Base-by-base conservation (phyloP, 2,329 filamentous ascomycete species). In the Beauveria varroae region DNA sequence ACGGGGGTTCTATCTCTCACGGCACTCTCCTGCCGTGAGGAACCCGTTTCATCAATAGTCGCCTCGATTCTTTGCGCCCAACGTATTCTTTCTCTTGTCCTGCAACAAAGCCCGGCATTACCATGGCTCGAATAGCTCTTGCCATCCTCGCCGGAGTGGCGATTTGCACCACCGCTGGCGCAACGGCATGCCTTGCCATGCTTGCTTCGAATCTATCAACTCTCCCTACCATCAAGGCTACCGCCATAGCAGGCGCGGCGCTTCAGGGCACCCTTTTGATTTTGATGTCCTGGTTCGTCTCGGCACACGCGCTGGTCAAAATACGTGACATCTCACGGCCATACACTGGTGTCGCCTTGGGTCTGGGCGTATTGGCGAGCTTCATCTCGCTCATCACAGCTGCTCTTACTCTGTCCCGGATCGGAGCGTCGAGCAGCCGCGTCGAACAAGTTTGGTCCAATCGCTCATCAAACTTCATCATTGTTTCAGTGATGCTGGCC, bases 311-410 rank as follows among this genome's bases (percentile, higher is more conserved):
- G 3, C 12, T 67, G 5, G 54, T 52, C 16, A 61, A 65, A 6
- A 64, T 68, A n/a, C 65, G 66, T 9, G 57, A 66, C 20, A 65
- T 66, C 47, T 72, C 69, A 10, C 63, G 61, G 37, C 63, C 61
- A n/a, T 66, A 67, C 26, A 66, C 68, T 1, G 65, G 60, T 7
- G 53, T 72, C 40, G 66, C 68, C 47, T 68, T 71, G 40, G 68
- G 68, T 40, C 51, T 68, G 28, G 67, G 68, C 46, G 65, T 81
- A 10, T 61, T 79, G 12, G 65, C 75, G 7, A 81, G 78, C 61
- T 70, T 76, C 2, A 67, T 79, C 28, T 78, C 81, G 9, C 74
- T 79, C 22, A 74, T 73, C 3, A 68, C 78, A 5, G 81, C 80
- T 20, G 72, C 79, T 16, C 72, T 73, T 3, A 73, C 76, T 52